Conservation (phyloP, 192 early-diverging fungal species). For the Oehlia diaphana region DNA sequence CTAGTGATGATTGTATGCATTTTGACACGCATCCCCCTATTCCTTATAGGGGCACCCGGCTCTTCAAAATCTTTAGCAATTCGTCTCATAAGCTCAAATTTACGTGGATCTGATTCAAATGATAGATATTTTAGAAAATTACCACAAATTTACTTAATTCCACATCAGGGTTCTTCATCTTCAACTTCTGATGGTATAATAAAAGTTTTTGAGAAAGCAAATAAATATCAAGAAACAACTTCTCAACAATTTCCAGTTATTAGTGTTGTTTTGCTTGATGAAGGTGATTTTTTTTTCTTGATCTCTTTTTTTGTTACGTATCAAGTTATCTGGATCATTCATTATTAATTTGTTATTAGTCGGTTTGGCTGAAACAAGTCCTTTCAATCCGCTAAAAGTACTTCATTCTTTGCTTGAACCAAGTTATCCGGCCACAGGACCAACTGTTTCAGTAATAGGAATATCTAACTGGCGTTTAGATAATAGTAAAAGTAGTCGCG, state of each 20-base stretch:
- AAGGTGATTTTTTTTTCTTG: background rate
- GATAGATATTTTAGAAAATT: constrained; percentile 25
- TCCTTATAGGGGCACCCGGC: constrained; percentile 25
- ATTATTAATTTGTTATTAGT: background rate
- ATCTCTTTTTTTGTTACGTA: background rate
- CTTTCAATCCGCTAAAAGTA: background rate
- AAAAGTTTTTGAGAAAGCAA: constrained; percentile 24
- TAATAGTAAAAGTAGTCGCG: constrained; percentile 27
- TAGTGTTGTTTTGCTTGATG: constrained; percentile 29
- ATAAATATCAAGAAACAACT: constrained; percentile 14
- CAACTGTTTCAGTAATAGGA: constrained; percentile 19
- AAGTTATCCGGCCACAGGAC: background rate
- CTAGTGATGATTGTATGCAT: constrained; percentile 30
- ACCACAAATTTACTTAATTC: constrained; percentile 25
- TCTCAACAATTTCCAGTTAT: constrained; percentile 13
- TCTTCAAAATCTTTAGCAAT: constrained; percentile 29
- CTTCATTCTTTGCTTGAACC: background rate
- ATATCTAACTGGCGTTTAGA: constrained; percentile 32
- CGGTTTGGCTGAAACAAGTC: constrained; percentile 31
- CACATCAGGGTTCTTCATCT: constrained; percentile 29
- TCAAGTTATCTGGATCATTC: background rate
- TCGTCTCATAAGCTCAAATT: constrained; percentile 20
- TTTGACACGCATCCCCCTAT: constrained; percentile 23
- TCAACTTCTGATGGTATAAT: constrained; percentile 33
- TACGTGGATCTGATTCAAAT: constrained; percentile 27